Evolutionary conservation across 495 filamentous ascomycete species (phyloP), one percentile per base, ranked within the genome.

Genomic region (Aspergillus sclerotioniger): DNA sequence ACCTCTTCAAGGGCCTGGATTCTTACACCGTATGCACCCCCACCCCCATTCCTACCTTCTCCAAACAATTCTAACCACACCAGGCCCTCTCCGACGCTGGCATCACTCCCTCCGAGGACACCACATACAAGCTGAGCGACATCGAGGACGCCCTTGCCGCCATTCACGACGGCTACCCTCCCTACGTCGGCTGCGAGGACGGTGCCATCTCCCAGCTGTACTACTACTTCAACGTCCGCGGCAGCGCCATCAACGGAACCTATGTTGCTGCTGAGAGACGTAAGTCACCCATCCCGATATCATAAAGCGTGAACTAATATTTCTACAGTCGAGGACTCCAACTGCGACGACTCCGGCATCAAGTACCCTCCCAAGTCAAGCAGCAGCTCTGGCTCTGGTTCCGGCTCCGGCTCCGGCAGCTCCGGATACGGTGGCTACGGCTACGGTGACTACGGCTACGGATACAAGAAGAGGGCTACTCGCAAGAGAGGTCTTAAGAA

Each of bases 181-280:
- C 87, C 0, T 84, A 85, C 49, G 67, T 94, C 16, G 79, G 82
- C 54, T 94, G 90, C 71, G 69, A 71, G 1, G 73, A 69, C 46
- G 72, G 75, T 37, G 69, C 76, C 25, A 72, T 94, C 33, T 84
- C 88, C 67, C 76, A 91, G 73, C 82, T 84, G 25, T 91, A 85
- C 82, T 93, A 93, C 67, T 83, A 83, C 61, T 93, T 87, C 75
- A 87, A 90, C 65, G 80, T 92, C 15, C 79, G 79, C 58, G 90
- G 90, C 35, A 87, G 83, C 63, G 71, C 89, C 37, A 84, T 89
- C 67, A 82, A 81, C 47, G 90, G 89, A 47, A 64, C 82, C 39
- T 92, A 91, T 66, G 75, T 86, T 35, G 74, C 88, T 7, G 64
- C 74, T 16, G 67, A 76, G 37, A 74, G 80, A 6, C 78, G 79